Conservation (phyloP, 2,329 filamentous ascomycete species). For the Diplodia corticola region DNA sequence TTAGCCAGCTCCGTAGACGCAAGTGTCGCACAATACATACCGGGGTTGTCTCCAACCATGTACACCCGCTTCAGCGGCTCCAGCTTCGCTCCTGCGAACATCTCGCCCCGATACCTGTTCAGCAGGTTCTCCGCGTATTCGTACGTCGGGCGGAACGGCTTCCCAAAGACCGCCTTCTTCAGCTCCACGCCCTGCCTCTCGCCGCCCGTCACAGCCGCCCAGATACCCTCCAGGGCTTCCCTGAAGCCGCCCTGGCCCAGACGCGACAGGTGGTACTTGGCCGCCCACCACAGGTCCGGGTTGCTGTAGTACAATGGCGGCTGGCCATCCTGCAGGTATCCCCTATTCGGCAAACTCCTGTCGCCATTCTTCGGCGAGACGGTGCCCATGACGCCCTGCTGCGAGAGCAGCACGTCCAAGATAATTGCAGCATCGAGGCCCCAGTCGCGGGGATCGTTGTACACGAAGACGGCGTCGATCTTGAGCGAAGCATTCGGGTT, state of each 20-base stretch:
- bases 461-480: slow-evolving; percentile 88
- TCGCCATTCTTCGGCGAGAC: slow-evolving; percentile 72
- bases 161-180: slow-evolving; percentile 71
- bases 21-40: not conserved
- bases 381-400: slow-evolving; percentile 77
- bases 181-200: slow-evolving; percentile 52
- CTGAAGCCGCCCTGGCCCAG: slow-evolving; percentile 91
- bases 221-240: slow-evolving; percentile 76
- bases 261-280: slow-evolving; percentile 78
- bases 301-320: slow-evolving; percentile 86
- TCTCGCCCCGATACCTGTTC: slow-evolving; percentile 56
- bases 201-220: slow-evolving; percentile 68
- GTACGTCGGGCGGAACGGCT: slow-evolving; percentile 77
- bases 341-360: slow-evolving; percentile 63
- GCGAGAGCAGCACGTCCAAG: slow-evolving; percentile 77
- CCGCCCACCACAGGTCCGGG: slow-evolving; percentile 86
- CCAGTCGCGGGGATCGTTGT: slow-evolving; percentile 97
- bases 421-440: slow-evolving; percentile 85
- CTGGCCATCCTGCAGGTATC: slow-evolving; percentile 85
- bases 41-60: slow-evolving; percentile 74
- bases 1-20: not conserved
- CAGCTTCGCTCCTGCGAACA: slow-evolving; percentile 43
- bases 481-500: slow-evolving; percentile 56
- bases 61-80: slow-evolving; percentile 72
- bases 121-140: slow-evolving; percentile 78